These are phyloP conservation scores for Metschnikowia arizonensis DNA, from an alignment of 805 yeast genomes.

Conservation along the genomic window DNA sequence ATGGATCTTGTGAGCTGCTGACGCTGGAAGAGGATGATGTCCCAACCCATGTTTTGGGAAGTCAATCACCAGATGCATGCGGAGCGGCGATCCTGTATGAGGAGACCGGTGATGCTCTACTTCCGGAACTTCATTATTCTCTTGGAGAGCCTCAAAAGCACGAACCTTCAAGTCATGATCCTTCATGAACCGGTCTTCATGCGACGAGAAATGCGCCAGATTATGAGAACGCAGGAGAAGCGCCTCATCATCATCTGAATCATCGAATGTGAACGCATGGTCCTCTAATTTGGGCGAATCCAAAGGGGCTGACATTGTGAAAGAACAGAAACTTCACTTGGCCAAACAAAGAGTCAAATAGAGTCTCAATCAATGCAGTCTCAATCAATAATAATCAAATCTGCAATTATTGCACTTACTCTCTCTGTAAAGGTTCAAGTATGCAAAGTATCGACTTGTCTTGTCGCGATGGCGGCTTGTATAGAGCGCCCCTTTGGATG, in stretches of 20 bases:
- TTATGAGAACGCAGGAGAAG: slow-evolving; percentile 28
- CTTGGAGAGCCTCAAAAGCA: slow-evolving; percentile 49
- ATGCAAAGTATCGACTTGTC: too few relatives aligned
- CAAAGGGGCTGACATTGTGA: not conserved
- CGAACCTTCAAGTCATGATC: slow-evolving; percentile 65
- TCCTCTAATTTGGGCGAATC: slow-evolving; percentile 5
- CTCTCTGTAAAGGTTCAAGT: too few relatives aligned
- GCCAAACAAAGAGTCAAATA: too few relatives aligned
- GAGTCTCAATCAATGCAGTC: too few relatives aligned
- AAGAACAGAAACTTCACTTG: too few relatives aligned
- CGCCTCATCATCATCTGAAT: slow-evolving; percentile 24
- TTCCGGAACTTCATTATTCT: slow-evolving; percentile 13
- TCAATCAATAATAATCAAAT: too few relatives aligned
- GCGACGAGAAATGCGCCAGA: slow-evolving; percentile 58
- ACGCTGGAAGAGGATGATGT: slow-evolving; percentile 20
- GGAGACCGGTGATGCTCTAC: slow-evolving; percentile 34
- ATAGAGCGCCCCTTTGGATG: too few relatives aligned
- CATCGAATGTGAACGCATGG: slow-evolving; percentile 11
- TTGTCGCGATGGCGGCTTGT: too few relatives aligned
- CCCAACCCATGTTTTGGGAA: slow-evolving; percentile 24
- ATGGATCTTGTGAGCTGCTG: slow-evolving; percentile 19
- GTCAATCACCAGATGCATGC: slow-evolving; percentile 39
- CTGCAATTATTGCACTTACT: too few relatives aligned
- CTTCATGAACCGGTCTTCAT: slow-evolving; percentile 59
- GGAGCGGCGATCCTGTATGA: slow-evolving; percentile 21